Evolutionary conservation across 2,329 filamentous ascomycete species (phyloP).

Genomic region (Colletotrichum sp.): DNA sequence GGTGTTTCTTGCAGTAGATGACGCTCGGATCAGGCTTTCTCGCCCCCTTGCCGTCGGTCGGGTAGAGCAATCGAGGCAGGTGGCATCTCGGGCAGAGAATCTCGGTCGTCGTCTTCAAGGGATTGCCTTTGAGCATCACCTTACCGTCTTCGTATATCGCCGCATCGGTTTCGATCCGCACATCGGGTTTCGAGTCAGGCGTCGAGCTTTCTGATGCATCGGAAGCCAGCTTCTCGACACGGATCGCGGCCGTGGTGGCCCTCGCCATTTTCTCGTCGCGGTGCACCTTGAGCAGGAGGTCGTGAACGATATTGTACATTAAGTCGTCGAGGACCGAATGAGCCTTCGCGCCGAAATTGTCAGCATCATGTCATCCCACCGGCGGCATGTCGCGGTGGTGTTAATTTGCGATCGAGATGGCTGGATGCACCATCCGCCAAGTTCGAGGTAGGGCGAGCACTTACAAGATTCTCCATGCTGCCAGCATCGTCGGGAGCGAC

Average conservation of each 20-base stretch:
- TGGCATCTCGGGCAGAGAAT: conserved; percentile 78
- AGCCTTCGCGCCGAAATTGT: conserved; percentile 44
- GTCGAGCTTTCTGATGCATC: conserved; percentile 59
- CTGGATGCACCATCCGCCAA: not conserved
- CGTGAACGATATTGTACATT: conserved; percentile 78
- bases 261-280: conserved; percentile 80
- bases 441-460: conserved; percentile 27
- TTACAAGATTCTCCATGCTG: conserved; percentile 65
- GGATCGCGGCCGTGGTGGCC: conserved; percentile 67
- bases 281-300: conserved; percentile 76
- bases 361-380: not conserved
- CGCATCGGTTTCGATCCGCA: conserved; percentile 69
- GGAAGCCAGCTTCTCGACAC: conserved; percentile 65
- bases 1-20: conserved; percentile 80
- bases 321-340: conserved; percentile 75
- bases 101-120: conserved; percentile 72
- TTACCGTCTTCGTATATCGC: conserved; percentile 73
- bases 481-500: conserved; percentile 56
- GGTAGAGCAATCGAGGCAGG: conserved; percentile 74
- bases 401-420: not conserved
- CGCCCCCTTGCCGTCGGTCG: conserved; percentile 72
- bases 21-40: conserved; percentile 68
- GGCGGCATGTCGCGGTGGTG: not conserved
- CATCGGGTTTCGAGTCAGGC: conserved; percentile 58
- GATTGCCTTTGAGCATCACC: conserved; percentile 73